Evolutionary conservation across 495 filamentous ascomycete genomes (phyloP).

Genomic region (Staphylotrichum tortipilum): DNA sequence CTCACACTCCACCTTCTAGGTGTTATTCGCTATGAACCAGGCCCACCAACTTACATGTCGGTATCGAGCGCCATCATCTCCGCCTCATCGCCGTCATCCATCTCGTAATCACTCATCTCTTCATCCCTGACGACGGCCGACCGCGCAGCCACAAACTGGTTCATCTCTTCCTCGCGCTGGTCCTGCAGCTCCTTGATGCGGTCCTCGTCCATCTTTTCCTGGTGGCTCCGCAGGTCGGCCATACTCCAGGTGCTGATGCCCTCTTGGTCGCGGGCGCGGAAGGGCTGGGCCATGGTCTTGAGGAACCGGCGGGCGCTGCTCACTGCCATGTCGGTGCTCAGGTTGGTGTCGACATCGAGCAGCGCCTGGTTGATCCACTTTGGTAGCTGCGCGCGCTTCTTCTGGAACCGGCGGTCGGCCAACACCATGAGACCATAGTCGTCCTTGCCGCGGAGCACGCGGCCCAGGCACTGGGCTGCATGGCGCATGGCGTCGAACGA

Average conservation of each 20-base stretch:
- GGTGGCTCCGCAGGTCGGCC: constrained; percentile 64
- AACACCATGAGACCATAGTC: constrained; percentile 91
- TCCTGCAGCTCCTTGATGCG: constrained; percentile 34
- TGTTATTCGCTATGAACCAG: too few species aligned
- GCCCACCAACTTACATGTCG: too few species aligned
- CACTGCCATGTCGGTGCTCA: constrained; percentile 95
- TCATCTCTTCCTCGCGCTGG: constrained; percentile 13
- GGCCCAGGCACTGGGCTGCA: constrained; percentile 91
- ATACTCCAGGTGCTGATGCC: constrained; percentile 88
- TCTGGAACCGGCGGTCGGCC: constrained; percentile 82
- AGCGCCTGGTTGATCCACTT: constrained; percentile 96
- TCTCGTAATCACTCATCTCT: constrained; percentile 47
- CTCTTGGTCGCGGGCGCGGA: constrained; percentile 72
- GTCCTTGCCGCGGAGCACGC: constrained; percentile 92
- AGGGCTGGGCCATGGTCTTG: constrained; percentile 82
- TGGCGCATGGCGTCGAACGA: constrained; percentile 99
- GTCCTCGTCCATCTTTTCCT: constrained; percentile 67
- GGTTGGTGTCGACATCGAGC: constrained; percentile 69
- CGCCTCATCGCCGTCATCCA: constrained; percentile 51
- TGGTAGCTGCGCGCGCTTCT: constrained; percentile 82
- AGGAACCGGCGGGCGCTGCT: constrained; percentile 82
- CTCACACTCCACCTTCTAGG: too few species aligned
- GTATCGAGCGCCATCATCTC: constrained; percentile 56
- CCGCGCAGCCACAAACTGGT: constrained; percentile 6
- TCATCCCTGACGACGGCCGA: constrained; percentile 7